phyloP scores from a whole-genome alignment of 2,329 filamentous ascomycete genomes.

The Epichloe brachyelytri region DNA sequence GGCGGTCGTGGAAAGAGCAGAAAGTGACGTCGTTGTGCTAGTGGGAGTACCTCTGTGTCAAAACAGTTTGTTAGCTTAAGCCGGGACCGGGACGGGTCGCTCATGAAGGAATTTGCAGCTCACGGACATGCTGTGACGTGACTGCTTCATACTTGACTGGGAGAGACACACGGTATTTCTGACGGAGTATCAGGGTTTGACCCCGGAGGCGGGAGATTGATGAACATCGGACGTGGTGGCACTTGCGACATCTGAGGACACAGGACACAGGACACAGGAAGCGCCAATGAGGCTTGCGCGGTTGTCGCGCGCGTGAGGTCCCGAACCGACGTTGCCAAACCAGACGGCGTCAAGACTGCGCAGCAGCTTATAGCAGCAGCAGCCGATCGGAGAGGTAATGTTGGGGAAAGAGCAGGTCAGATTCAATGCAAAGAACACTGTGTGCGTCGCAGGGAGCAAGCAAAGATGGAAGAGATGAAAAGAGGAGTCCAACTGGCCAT shows the following conservation, averaged over 20 bases:
- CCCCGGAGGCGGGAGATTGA: constrained; percentile 71
- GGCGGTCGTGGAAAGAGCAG: constrained; percentile 79
- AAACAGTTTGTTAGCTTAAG: constrained; percentile 1
- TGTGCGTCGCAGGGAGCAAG: not conserved
- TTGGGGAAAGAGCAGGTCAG: not conserved
- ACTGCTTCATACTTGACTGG: not conserved
- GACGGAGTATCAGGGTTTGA: constrained; percentile 78
- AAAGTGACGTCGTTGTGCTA: constrained; percentile 82
- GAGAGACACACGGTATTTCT: constrained; percentile 63
- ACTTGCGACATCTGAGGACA: constrained; percentile 23
- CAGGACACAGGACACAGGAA: not conserved
- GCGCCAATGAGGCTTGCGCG: not conserved
- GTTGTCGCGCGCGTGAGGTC: no score
- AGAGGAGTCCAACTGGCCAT: not conserved
- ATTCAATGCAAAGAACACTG: not conserved
- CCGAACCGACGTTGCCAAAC: no score
- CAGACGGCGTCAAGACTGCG: not conserved
- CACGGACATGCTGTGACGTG: not conserved
- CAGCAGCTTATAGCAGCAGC: not conserved
- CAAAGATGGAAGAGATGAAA: not conserved
- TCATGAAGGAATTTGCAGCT: not conserved
- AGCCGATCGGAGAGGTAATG: not conserved
- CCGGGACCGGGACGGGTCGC: not conserved
- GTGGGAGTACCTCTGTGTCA: constrained; percentile 61
- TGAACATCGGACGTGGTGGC: constrained; percentile 49